phyloP scores from a whole-genome alignment of 176 grass and related monocot genomes.

The Hordeum vulgare region MorexV3_pseudomolecules_assembly NC_058519.1:70466925-70467424 shows the following conservation, averaged over 20 bases:
- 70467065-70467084: not conserved
- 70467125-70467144: conserved; percentile 6
- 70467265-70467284: not conserved
- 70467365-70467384: not conserved
- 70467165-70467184: conserved; percentile 9
- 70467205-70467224: conserved; percentile 35
- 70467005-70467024: not conserved
- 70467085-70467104: not conserved
- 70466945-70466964: not conserved
- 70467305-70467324: not conserved
- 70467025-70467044: not conserved
- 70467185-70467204: not conserved
- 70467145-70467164: conserved; percentile 38
- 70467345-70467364: not conserved
- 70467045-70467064: not conserved
- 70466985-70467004: not conserved
- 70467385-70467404: conserved; percentile 1
- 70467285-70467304: not conserved
- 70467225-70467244: conserved; percentile 1
- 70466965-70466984: not conserved
- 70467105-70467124: not conserved
- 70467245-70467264: not conserved
- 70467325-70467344: conserved; percentile 21
- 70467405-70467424: not conserved
- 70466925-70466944: not conserved